Percentiles rank a stretch among this genome's conserved stretches.
These are phyloP conservation scores for Cladosporium sp. DNA, from an alignment of 2,329 filamentous ascomycete genomes.

Conservation along the genomic window DNA sequence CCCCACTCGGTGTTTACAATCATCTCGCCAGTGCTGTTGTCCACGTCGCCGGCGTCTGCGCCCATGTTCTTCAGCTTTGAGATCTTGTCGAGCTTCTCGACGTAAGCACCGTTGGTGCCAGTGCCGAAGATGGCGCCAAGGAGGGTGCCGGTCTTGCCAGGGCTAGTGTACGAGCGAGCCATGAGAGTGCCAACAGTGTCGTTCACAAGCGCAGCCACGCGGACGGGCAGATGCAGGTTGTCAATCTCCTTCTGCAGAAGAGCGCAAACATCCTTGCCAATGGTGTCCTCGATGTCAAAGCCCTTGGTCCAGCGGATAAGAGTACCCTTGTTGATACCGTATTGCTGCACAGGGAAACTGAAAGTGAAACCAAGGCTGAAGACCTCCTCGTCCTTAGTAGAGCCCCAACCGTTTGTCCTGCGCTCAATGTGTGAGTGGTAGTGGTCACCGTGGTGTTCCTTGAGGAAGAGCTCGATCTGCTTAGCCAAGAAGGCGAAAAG, in stretches of 20 bases:
- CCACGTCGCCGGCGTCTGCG: constrained; percentile 55
- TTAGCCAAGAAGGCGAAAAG: constrained; percentile 90
- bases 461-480: constrained; percentile 85
- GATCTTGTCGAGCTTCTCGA: constrained; percentile 83
- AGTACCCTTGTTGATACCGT: constrained; percentile 90
- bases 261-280: constrained; percentile 91
- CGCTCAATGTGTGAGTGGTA: constrained; percentile 60
- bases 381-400: constrained; percentile 65
- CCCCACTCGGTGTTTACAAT: constrained; percentile 99
- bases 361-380: constrained; percentile 99
- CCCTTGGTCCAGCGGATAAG: constrained; percentile 98
- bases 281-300: constrained; percentile 90
- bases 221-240: constrained; percentile 77
- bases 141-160: constrained; percentile 78
- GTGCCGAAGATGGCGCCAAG: constrained; percentile 98
- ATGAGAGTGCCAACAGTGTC: constrained; percentile 97
- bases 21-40: constrained; percentile 84
- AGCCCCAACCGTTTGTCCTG: constrained; percentile 23
- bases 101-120: constrained; percentile 94
- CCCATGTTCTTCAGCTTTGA: constrained; percentile 61
- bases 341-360: constrained; percentile 91
- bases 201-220: constrained; percentile 93
- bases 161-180: constrained; percentile 92
- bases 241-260: constrained; percentile 88
- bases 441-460: constrained; percentile 81